A percentile compares a stretch with the other conserved stretches of the same genome.
These are phyloP conservation scores for Fusarium verrucosum DNA, from an alignment of 2,329 filamentous ascomycete genomes.

Conservation along the genomic window DNA sequence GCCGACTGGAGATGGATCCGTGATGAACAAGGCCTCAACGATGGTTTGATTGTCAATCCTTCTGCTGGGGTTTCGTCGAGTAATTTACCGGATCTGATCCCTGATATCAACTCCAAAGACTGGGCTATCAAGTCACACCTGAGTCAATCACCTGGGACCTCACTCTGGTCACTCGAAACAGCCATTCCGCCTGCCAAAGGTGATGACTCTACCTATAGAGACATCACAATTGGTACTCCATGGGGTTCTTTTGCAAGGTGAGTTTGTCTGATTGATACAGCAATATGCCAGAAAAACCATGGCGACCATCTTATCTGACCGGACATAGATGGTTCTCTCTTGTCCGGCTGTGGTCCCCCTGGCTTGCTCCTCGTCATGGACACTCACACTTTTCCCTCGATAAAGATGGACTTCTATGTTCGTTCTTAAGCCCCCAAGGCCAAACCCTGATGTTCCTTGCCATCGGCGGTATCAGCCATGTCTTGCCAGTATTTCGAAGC, in stretches of 20 bases:
- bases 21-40: slow-evolving; percentile 68
- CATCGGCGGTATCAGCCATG: slow-evolving; percentile 76
- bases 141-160: slow-evolving; percentile 74
- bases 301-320: slow-evolving; percentile 4
- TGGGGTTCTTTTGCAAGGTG: slow-evolving; percentile 65
- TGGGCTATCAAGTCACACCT: slow-evolving; percentile 63
- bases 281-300: background rate
- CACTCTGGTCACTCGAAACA: slow-evolving; percentile 74
- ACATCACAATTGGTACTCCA: slow-evolving; percentile 69
- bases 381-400: slow-evolving; percentile 71
- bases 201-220: slow-evolving; percentile 65
- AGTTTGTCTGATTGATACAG: slow-evolving; percentile 26
- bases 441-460: slow-evolving; percentile 81
- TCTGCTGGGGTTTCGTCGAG: slow-evolving; percentile 45
- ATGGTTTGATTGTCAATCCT: slow-evolving; percentile 68
- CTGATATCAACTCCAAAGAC: slow-evolving; percentile 61
- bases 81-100: slow-evolving; percentile 65
- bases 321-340: slow-evolving; percentile 77
- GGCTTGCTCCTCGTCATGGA: slow-evolving; percentile 90
- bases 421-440: slow-evolving; percentile 78
- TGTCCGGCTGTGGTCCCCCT: slow-evolving; percentile 81
- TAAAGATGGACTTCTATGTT: slow-evolving; percentile 80
- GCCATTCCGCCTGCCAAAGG: slow-evolving; percentile 65
- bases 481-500: slow-evolving; percentile 74
- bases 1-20: slow-evolving; percentile 76